phyloP scores from a whole-genome alignment of 345 rosid species.

The Diplotaxis tenuifolia region DNA sequence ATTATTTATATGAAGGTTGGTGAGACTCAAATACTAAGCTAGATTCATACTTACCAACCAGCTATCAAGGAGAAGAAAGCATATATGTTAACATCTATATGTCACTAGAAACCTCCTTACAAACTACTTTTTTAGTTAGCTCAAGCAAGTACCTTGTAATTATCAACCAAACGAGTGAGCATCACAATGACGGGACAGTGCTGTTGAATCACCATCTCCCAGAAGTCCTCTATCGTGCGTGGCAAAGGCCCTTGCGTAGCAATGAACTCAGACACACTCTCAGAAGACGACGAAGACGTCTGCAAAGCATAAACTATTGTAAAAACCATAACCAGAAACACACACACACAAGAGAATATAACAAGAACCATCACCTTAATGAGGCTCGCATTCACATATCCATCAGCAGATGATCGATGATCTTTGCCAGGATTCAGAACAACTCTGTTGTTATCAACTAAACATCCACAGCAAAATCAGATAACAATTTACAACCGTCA shows the following conservation, averaged over 20 bases:
- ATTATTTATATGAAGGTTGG: background rate
- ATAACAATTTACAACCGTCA: background rate
- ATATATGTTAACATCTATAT: background rate
- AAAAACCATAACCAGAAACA: background rate
- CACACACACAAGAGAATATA: background rate
- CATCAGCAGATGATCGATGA: slow-evolving; percentile 56
- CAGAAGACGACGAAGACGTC: slow-evolving; percentile 57
- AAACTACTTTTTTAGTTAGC: background rate
- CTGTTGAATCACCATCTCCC: slow-evolving; percentile 88
- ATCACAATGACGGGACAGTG: slow-evolving; percentile 80
- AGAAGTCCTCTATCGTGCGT: slow-evolving; percentile 78
- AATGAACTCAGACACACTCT: slow-evolving; percentile 65
- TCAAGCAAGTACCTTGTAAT: slow-evolving; percentile 48
- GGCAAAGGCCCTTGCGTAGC: slow-evolving; percentile 90
- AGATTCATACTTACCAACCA: background rate
- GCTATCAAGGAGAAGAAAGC: background rate
- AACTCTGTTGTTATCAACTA: slow-evolving; percentile 76
- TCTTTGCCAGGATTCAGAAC: slow-evolving; percentile 69
- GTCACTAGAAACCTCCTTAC: background rate
- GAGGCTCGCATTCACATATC: slow-evolving; percentile 86
- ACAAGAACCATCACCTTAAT: slow-evolving; percentile 46
- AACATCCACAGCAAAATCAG: slow-evolving; percentile 5
- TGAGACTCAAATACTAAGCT: background rate
- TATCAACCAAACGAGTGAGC: slow-evolving; percentile 85
- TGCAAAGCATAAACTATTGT: slow-evolving; percentile 35